Percentiles rank a stretch among this genome's conserved stretches.
Conservation (phyloP, 176 grass and related monocot genomes). For the Phyllostachys edulis region DNA sequence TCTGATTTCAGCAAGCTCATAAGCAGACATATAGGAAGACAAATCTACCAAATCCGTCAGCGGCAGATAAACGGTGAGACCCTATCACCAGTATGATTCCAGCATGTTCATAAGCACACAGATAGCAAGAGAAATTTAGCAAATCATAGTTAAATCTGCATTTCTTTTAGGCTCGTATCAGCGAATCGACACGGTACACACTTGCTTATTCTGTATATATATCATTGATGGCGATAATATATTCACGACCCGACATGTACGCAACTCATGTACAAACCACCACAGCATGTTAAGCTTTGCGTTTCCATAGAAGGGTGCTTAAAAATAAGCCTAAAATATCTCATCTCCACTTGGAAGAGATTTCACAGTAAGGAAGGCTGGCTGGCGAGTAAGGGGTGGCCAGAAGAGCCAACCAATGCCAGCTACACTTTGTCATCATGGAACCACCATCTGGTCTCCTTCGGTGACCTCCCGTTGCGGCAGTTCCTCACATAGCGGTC, state of each 20-base stretch:
- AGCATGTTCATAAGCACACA: not conserved
- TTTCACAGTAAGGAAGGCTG: slow-evolving; percentile 4
- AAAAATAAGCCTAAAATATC: slow-evolving; percentile 53
- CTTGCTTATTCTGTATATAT: slow-evolving; percentile 54
- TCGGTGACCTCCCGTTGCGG: slow-evolving; percentile 74
- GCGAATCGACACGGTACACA: slow-evolving; percentile 13
- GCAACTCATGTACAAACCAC: slow-evolving; percentile 49
- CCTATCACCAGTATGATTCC: not conserved
- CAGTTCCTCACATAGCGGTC: slow-evolving; percentile 91
- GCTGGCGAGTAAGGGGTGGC: not conserved
- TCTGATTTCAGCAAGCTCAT: not conserved
- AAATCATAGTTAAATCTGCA: slow-evolving; percentile 36
- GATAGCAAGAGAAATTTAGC: not conserved
- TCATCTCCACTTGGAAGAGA: slow-evolving; percentile 43
- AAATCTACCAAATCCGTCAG: not conserved
- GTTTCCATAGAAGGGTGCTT: slow-evolving; percentile 43
- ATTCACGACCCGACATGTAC: slow-evolving; percentile 22
- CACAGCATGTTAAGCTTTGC: slow-evolving; percentile 41
- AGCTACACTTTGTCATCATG: slow-evolving; percentile 76
- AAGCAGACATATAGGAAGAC: not conserved
- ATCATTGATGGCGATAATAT: slow-evolving; percentile 32
- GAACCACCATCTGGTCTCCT: slow-evolving; percentile 97
- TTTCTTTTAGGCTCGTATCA: slow-evolving; percentile 5
- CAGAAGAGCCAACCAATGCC: not conserved
- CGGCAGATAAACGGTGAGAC: not conserved